Base-by-base conservation (phyloP, 139 green algal species). In the Auxenochlorella pyrenoidosa region DNA sequence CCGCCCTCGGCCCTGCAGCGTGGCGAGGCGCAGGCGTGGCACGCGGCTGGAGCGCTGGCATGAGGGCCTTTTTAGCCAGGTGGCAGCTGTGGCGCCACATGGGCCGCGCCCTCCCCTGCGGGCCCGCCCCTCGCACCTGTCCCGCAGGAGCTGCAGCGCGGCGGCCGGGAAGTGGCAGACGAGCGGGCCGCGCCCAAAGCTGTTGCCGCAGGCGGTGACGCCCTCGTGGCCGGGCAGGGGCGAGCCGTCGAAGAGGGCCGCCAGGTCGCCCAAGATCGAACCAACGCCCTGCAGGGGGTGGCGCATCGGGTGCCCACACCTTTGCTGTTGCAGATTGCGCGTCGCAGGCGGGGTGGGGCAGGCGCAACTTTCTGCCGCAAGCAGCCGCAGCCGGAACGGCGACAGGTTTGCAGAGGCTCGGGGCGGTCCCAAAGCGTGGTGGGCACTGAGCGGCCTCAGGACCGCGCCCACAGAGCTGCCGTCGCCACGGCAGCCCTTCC, bases 181-280 rank as follows among this genome's bases (percentile, higher is more conserved):
- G 38, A 80, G 73, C 26, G 73, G 73, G 41, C 73, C 73, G n/a
- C 73, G 73, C 19, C 73, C 73, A 26, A 80, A 80, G 28, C 41
- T 60, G 73, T 80, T 80, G 73, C 73, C 73, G 26, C 40, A 58
- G 26, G 73, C 73, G 2, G n/a, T 44, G 38, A 80, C 73, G 8
- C 26, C 8, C 73, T 80, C 73, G 73, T 41, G 32, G 41, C 73
- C 73, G 26, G 73, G 73, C 73, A 80, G 73, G 41, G 24, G 41
- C 26, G 26, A 13, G 71, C 71, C 38, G 73, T 41, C 73, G 73
- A 41, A 80, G 24, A 80, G 73, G 26, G 26, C 41, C 2, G 73
- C 24, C 26, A 80, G 41, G 26, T 80, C 73, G 41, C 73, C 73
- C 4, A 80, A 38, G 18, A 80, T 80, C 6, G 73, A 36, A 41